A percentile compares a stretch with the other conserved stretches of the same genome.
phyloP scores from a whole-genome alignment of 163 green algal genomes.

The Picocystis sp. region DNA sequence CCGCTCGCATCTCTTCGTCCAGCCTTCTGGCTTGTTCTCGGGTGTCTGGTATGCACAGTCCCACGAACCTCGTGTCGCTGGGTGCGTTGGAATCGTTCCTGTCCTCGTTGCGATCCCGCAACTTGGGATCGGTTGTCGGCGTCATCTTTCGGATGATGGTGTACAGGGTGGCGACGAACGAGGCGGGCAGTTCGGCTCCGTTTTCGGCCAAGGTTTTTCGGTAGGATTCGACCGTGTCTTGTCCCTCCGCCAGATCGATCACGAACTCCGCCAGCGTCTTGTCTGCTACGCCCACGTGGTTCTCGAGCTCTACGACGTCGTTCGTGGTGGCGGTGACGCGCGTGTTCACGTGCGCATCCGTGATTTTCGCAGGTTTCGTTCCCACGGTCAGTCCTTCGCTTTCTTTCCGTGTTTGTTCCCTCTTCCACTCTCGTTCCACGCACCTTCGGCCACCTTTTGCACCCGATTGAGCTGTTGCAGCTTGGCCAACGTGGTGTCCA shows the following conservation, averaged over 20 bases:
- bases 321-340: too few relatives aligned
- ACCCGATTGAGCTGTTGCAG: too few relatives aligned
- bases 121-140: constrained; percentile 4
- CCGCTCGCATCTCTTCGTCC: constrained; percentile 45
- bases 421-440: too few relatives aligned
- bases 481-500: too few relatives aligned
- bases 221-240: constrained; percentile 37
- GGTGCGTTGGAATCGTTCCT: background rate
- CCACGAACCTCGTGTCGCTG: constrained; percentile 20
- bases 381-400: too few relatives aligned
- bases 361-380: too few relatives aligned
- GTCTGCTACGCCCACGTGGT: constrained; percentile 74
- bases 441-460: too few relatives aligned
- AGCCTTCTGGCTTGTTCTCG: constrained; percentile 54
- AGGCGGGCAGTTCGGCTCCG: constrained; percentile 41
- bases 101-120: constrained; percentile 2
- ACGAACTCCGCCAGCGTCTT: constrained; percentile 88
- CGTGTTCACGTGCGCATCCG: too few relatives aligned
- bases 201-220: constrained; percentile 33
- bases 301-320: constrained; percentile 64
- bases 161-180: constrained; percentile 49
- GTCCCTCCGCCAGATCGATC: constrained; percentile 51
- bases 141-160: constrained; percentile 41
- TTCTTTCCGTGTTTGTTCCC: too few relatives aligned
- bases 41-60: constrained; percentile 55